These are phyloP conservation scores for Berberis thunbergii DNA, from an alignment of 164 flowering plant species.

Conservation along the genomic window DNA sequence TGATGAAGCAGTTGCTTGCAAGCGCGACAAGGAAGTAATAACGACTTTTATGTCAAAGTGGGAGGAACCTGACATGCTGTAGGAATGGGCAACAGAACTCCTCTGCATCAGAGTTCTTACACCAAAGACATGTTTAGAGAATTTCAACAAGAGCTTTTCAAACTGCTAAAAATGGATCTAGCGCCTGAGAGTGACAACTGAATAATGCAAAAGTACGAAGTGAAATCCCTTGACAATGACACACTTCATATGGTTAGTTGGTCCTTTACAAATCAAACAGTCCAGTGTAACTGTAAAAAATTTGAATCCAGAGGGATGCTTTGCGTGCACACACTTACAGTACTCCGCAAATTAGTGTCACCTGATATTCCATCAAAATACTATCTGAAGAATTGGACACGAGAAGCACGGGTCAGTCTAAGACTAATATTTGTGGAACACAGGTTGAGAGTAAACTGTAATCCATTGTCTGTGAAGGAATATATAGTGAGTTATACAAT, in stretches of 20 bases:
- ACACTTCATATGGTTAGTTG: neutral
- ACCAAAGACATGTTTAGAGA: too few relatives aligned
- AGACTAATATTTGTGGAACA: too few relatives aligned
- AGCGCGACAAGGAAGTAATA: neutral
- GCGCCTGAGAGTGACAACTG: neutral
- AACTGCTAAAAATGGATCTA: too few relatives aligned
- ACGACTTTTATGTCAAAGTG: neutral
- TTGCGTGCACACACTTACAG: slow-evolving; percentile 1
- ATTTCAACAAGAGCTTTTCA: too few relatives aligned
- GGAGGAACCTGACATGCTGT: neutral
- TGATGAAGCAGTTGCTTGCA: slow-evolving; percentile 1
- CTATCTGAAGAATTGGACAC: slow-evolving; percentile 4
- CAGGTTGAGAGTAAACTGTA: too few relatives aligned
- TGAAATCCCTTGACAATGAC: neutral
- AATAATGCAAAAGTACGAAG: neutral
- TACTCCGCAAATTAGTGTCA: neutral
- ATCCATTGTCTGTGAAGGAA: too few relatives aligned
- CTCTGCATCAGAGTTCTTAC: neutral
- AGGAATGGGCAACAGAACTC: slow-evolving; percentile 1
- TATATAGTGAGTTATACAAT: too few relatives aligned
- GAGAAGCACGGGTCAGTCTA: neutral
- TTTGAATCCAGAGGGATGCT: neutral
- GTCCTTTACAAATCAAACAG: neutral
- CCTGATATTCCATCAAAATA: neutral
- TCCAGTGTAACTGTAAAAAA: neutral